Percentiles rank a stretch among this genome's conserved stretches.
These are phyloP conservation scores for Pestalotiopsis sp. DNA, from an alignment of 2,329 filamentous ascomycete species.

Conservation along the genomic window DNA sequence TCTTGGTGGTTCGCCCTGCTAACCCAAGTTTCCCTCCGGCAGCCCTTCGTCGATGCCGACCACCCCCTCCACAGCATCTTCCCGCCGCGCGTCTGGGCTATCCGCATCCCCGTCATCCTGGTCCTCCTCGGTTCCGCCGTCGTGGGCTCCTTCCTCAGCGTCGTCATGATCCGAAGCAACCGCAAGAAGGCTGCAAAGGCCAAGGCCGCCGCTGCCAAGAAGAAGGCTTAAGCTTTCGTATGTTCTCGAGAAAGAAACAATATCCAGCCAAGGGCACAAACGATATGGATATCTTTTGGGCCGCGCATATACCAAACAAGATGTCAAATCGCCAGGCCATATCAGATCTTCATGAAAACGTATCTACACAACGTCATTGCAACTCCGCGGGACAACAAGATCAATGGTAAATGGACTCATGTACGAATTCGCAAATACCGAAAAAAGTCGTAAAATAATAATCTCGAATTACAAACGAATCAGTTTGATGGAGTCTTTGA, in stretches of 20 bases:
- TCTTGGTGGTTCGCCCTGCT: conserved; percentile 7
- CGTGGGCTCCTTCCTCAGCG: conserved; percentile 91
- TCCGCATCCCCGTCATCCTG: conserved; percentile 96
- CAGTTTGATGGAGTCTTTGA: neutral
- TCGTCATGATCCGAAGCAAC: conserved; percentile 99
- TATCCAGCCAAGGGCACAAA: neutral
- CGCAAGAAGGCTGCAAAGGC: conserved; percentile 96
- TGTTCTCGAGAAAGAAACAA: neutral
- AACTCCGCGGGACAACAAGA: neutral
- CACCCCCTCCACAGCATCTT: conserved; percentile 95
- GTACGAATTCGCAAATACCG: neutral
- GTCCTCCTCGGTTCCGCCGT: conserved; percentile 90
- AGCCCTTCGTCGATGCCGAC: conserved; percentile 97
- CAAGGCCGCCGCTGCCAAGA: conserved; percentile 75
- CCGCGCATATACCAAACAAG: neutral
- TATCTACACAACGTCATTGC: neutral
- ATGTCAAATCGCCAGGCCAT: neutral
- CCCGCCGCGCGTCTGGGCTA: conserved; percentile 96
- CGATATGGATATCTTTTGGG: neutral
- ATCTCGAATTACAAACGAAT: neutral
- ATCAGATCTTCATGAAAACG: neutral
- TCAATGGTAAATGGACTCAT: neutral
- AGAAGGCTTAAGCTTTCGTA: conserved; percentile 68
- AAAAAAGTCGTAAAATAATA: neutral
- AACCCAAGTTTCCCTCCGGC: conserved; percentile 15